A percentile compares a stretch with the other conserved stretches of the same genome.
Conservation (phyloP, 768 basidiomycete species). For the Lactarius akahatsu region DNA sequence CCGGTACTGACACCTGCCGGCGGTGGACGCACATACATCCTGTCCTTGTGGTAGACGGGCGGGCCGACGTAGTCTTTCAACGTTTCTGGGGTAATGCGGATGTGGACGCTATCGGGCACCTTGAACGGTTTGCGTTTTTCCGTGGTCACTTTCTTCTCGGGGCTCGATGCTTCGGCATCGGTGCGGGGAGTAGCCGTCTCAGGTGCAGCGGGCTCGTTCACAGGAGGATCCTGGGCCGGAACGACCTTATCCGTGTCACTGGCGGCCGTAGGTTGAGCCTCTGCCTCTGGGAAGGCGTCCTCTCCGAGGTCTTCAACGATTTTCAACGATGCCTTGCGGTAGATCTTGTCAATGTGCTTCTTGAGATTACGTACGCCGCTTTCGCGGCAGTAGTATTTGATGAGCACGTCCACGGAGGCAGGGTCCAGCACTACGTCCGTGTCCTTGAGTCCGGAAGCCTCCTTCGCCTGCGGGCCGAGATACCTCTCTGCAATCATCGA, state of each 20-base stretch:
- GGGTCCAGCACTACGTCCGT: slow-evolving; percentile 80
- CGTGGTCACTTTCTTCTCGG: slow-evolving; percentile 63
- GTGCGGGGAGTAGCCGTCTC: slow-evolving; percentile 31
- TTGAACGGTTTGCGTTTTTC: slow-evolving; percentile 74
- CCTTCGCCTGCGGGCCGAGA: slow-evolving; percentile 90
- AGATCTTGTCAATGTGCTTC: slow-evolving; percentile 99
- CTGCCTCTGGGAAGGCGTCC: slow-evolving; percentile 74
- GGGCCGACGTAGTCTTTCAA: slow-evolving; percentile 97
- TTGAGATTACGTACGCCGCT: slow-evolving; percentile 96
- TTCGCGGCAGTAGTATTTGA: slow-evolving; percentile 97
- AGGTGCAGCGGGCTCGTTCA: slow-evolving; percentile 40
- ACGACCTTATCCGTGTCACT: slow-evolving; percentile 39
- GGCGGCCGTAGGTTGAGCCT: slow-evolving; percentile 30
- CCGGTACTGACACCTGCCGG: slow-evolving; percentile 95
- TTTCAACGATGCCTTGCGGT: slow-evolving; percentile 91
- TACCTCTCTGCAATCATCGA: slow-evolving; percentile 82
- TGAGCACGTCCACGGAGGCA: slow-evolving; percentile 78
- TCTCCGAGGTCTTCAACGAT: slow-evolving; percentile 91
- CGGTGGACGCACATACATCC: slow-evolving; percentile 77
- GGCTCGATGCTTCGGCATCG: slow-evolving; percentile 24
- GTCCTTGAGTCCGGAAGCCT: slow-evolving; percentile 79
- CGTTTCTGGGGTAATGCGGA: slow-evolving; percentile 82
- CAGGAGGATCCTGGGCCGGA: slow-evolving; percentile 51
- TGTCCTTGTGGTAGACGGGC: slow-evolving; percentile 90
- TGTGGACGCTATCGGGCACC: slow-evolving; percentile 75